Conservation (phyloP, 805 yeast species). For the Priceomyces carsonii region DNA sequence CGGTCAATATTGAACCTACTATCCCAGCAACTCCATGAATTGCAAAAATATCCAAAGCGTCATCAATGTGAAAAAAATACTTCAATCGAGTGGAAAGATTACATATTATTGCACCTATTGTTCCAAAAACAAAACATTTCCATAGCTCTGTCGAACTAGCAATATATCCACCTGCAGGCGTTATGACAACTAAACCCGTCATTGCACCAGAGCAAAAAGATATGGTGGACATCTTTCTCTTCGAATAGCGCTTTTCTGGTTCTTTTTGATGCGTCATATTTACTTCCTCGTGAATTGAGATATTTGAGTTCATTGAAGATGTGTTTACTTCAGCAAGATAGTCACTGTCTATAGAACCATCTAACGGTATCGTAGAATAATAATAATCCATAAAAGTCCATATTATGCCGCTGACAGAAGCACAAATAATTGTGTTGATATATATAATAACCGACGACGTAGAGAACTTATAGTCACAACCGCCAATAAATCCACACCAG, state of each 20-base stretch:
- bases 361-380: constrained; percentile 40
- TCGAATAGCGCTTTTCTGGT: constrained; percentile 6
- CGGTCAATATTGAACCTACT: constrained; percentile 40
- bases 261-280: not conserved
- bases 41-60: constrained; percentile 45
- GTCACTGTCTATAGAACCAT: constrained; percentile 14
- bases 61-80: constrained; percentile 39
- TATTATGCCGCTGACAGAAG: constrained; percentile 33
- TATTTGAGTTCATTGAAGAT: not conserved
- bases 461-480: constrained; percentile 44
- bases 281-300: not conserved
- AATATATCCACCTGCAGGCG: constrained; percentile 45
- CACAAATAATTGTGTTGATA: constrained; percentile 33
- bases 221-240: constrained; percentile 35
- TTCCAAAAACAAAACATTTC: constrained; percentile 42
- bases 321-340: not conserved
- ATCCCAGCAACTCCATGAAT: constrained; percentile 45
- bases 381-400: constrained; percentile 42
- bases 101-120: constrained; percentile 35
- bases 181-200: constrained; percentile 43
- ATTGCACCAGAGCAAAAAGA: constrained; percentile 42
- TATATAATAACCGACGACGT: constrained; percentile 30
- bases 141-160: constrained; percentile 36
- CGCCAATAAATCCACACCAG: constrained; percentile 45
- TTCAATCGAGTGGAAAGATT: constrained; percentile 42